Evolutionary conservation across 805 yeast species (phyloP), one percentile per base, ranked within the genome.

Genomic region (Cyberlindnera galapagoensis): DNA sequence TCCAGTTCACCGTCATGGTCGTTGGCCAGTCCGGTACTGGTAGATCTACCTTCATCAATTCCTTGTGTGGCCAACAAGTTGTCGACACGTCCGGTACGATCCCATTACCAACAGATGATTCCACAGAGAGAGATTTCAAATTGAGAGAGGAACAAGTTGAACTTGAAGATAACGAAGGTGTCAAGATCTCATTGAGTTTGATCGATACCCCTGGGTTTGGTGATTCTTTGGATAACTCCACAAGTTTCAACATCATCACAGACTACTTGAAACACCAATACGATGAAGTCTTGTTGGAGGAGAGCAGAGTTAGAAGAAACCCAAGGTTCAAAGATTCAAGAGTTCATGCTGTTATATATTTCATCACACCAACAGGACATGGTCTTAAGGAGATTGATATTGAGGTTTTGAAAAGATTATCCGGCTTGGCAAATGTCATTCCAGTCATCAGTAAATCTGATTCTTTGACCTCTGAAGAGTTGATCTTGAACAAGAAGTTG

Each of bases 391-490:
- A 86, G 35, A 66, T 82, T 50, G 95, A 85, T 59, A 74, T 88
- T 39, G 77, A 72, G 46, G 71, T 86, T 49, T 78, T 87, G 79
- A 79, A 74, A 53, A 73, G 75, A 51, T 69, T 88, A 38, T 86
- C 86, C 42, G 75, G 76, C 34, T 75, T 84, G 48, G 94, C 80
- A 37, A 87, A 87, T 54, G 72, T 87, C 52, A 76, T 87, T 38
- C 97, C 97, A 11, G 74, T 87, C 33, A 76, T 87, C 47, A 76
- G 88, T 50, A 87, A 87, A 59, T 72, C 92, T 14, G 97, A 87
- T 58, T 78, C 94, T 13, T 66, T 87, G 47, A 81, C 94, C 9
- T 78, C 73, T 43, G 81, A 75, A 36, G 97, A 87, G 63, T 61
- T 86, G 42, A 68, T 68, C 44, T 57, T 76, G 41, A 86, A 86